Evolutionary conservation across 116 monocot genomes (phyloP).

Genomic region (Trichopus zeylanicus): DNA sequence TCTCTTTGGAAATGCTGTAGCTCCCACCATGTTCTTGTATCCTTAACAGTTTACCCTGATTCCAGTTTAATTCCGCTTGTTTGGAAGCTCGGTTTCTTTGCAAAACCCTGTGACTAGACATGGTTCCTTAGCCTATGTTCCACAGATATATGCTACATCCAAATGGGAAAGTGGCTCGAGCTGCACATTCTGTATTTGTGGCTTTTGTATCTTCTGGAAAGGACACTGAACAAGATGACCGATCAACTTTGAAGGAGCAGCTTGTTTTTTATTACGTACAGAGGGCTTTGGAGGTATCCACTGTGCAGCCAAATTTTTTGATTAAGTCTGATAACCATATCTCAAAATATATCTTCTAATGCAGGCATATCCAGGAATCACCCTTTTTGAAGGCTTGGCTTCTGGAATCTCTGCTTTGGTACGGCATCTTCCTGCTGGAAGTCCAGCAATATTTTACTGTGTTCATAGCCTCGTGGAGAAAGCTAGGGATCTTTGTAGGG

Average conservation of each 20-base stretch:
- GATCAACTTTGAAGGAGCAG: conserved; percentile 58
- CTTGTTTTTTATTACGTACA: conserved; percentile 83
- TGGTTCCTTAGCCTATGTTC: not conserved
- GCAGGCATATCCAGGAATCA: conserved; percentile 72
- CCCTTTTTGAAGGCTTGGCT: conserved; percentile 85
- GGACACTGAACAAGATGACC: conserved; percentile 44
- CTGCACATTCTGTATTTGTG: conserved; percentile 89
- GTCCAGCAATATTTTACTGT: conserved; percentile 85
- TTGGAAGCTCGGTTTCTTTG: not conserved
- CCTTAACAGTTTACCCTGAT: conserved; percentile 28
- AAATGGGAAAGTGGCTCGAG: conserved; percentile 82
- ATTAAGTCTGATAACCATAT: not conserved
- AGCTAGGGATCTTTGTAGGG: conserved; percentile 36
- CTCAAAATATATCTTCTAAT: conserved; percentile 2
- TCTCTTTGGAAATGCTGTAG: conserved; percentile 47
- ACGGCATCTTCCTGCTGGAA: conserved; percentile 85
- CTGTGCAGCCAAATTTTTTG: too few species aligned
- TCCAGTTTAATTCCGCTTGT: not conserved
- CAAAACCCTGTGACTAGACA: not conserved
- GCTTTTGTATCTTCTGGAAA: conserved; percentile 73
- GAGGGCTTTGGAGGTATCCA: conserved; percentile 72
- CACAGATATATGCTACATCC: conserved; percentile 79
- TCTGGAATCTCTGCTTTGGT: conserved; percentile 85
- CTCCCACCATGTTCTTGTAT: conserved; percentile 94
- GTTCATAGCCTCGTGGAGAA: conserved; percentile 56